A percentile compares a stretch with the other conserved stretches of the same genome.
These are phyloP conservation scores for Lipomyces sp. DNA, from an alignment of 805 yeast species.

Conservation along the genomic window DNA sequence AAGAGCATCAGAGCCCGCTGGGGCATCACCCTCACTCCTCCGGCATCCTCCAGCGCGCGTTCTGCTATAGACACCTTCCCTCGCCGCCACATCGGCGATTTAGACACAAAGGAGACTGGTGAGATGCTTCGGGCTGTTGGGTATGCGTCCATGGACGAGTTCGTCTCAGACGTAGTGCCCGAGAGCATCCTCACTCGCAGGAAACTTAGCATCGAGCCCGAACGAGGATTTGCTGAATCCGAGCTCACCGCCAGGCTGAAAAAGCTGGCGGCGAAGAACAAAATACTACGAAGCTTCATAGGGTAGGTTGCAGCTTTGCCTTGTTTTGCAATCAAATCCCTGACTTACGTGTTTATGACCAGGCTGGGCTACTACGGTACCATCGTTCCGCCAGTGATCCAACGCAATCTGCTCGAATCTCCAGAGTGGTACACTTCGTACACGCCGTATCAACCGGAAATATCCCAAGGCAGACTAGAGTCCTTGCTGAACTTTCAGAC, in stretches of 20 bases:
- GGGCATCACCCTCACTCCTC: too few species aligned
- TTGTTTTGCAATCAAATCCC: too few species aligned
- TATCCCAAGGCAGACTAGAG: conserved; percentile 93
- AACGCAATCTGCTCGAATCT: conserved; percentile 83
- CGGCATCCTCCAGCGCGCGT: too few species aligned
- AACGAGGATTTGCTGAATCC: conserved; percentile 72
- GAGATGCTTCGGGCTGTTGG: conserved; percentile 68
- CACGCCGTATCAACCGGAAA: conserved; percentile 98
- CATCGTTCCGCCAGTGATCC: conserved; percentile 83
- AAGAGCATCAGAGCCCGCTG: too few species aligned
- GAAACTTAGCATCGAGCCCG: conserved; percentile 62
- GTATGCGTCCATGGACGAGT: conserved; percentile 62
- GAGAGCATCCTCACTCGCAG: conserved; percentile 67
- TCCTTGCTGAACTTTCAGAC: conserved; percentile 89
- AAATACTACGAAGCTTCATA: conserved; percentile 68
- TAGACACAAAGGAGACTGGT: conserved; percentile 58
- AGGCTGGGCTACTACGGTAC: conserved; percentile 89
- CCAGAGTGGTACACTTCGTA: conserved; percentile 99
- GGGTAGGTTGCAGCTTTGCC: conserved; percentile 47
- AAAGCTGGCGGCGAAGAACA: conserved; percentile 71
- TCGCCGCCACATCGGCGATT: conserved; percentile 83
- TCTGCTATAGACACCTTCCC: conserved; percentile 86
- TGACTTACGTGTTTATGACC: not conserved
- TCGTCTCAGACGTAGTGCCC: conserved; percentile 74
- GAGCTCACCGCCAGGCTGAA: conserved; percentile 70